Base-by-base conservation (phyloP, 2,329 filamentous ascomycete genomes). In the Aureobasidium leucospermi region DNA sequence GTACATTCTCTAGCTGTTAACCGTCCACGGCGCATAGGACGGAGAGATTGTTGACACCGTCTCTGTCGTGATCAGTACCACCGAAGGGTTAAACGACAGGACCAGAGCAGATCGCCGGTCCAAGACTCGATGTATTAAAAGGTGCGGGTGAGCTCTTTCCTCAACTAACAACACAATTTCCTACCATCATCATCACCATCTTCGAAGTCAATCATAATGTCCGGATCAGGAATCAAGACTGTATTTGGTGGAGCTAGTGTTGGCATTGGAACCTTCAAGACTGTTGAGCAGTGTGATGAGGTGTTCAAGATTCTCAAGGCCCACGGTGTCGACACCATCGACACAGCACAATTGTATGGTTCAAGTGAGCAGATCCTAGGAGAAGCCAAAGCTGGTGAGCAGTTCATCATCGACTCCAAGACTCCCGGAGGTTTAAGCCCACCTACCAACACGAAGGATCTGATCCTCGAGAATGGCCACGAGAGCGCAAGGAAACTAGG, bases 331-430 rank as follows among this genome's bases (percentile, higher is more conserved):
- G 67, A 67, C 11, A 71, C 63, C 46, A 68, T 78, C 51, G 76
- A 78, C 66, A 74, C 74, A 0, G 75, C 76, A 0, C 69, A 71
- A 16, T 61, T 74, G 5, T 79, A 81, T 61, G 66, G 66, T 9
- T 67, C 73, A 28, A 76, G 73, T 28, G 77, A 80, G 63, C 66
- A 68, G 31, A 66, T 70, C 15, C 70, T 81, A 0, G 77, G 78
- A 51, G 60, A 71, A 16, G 63, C 69, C 34, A 67, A 71, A 4
- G 76, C 74, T 13, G 71, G 71, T 36, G 69, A 74, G 1, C 65
- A 70, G 36, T 79, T 80, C 67, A 68, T 64, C 39, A 71, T 81
- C 64, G 76, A 79, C 66, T 79, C 76, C 49, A 80, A 80, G 63
- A 68, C 73, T 36, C 62, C 65, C 8, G 72, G 71, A 13, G 76